Percentiles rank a stretch among this genome's conserved stretches.
Conservation (phyloP, 495 filamentous ascomycete genomes). For the Ramalina intermedia region DNA sequence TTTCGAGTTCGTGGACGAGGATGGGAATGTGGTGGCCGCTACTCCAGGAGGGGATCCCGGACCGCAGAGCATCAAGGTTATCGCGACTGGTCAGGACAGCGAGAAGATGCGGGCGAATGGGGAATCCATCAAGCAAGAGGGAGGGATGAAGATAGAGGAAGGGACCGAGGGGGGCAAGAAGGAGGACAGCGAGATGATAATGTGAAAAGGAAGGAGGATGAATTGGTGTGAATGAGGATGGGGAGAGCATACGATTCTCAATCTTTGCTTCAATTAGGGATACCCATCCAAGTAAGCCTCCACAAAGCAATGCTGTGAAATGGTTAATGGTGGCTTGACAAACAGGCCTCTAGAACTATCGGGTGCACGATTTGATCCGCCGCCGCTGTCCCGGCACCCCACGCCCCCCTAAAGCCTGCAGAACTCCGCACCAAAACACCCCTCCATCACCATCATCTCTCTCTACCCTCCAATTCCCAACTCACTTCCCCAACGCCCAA, state of each 20-base stretch:
- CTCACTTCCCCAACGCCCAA: background rate
- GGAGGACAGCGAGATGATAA: slow-evolving; percentile 1
- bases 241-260: too few species aligned
- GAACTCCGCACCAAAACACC: background rate
- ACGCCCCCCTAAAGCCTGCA: background rate
- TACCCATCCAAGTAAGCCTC: too few species aligned
- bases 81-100: slow-evolving; percentile 55
- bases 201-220: background rate
- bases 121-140: slow-evolving; percentile 1
- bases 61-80: slow-evolving; percentile 46
- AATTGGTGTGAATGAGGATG: too few species aligned
- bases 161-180: background rate
- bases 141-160: background rate
- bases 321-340: too few species aligned
- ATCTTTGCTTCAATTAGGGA: too few species aligned
- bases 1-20: slow-evolving; percentile 97
- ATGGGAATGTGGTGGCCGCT: slow-evolving; percentile 69
- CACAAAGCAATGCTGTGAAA: too few species aligned
- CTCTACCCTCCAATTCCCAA: background rate
- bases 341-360: too few species aligned
- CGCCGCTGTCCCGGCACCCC: too few species aligned
- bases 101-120: slow-evolving; percentile 3
- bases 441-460: background rate
- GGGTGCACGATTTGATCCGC: too few species aligned
- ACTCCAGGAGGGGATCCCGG: slow-evolving; percentile 55